Base-by-base conservation (phyloP, 2,329 filamentous ascomycete species). In the Cyclaneusma minus region DNA sequence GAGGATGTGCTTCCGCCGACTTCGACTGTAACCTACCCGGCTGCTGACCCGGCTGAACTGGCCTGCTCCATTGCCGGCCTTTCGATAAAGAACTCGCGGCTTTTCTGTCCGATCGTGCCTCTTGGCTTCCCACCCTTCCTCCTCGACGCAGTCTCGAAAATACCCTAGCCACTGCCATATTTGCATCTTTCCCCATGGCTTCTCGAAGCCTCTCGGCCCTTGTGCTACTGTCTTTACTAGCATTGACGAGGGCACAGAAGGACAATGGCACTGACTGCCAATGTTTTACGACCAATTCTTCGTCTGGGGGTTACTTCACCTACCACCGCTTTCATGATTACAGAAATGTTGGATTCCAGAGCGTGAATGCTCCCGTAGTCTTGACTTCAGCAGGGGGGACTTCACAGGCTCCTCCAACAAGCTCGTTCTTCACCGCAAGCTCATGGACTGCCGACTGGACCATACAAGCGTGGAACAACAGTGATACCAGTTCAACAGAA, bases 251-350 rank as follows among this genome's bases (percentile, higher is more conserved):
- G 2, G 40, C 41, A 27, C 36, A 43, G 21, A 42, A 28, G 11
- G 38, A 43, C 13, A 43, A 40, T 22, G 40, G 30, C 6, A 29
- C 38, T 13, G 38, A 35, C 19, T 45, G 41, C 24, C 32, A 34
- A 10, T 45, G 42, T 24, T 45, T 43, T 18, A 36, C 27, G 12
- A 45, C 42, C 4, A 40, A 42, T 29, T 36, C 31, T 14, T 31
- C 39, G 2, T 42, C 42, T 3, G 26, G 27, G n/a, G 38, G 35
- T 13, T 43, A 45, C 24, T 45, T 43, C 26, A 34, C 32, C 13
- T 37, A 36, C 22, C 42, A 45, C 16, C 33, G 39, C n/a, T 45
- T 45, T 25, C 35, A 40, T 21, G 43, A 45, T 25, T 45, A 33
- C 29, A 29, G 43, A 18, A 38, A 41, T 16, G 21, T 44, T 4